Evolutionary conservation across 768 basidiomycete species (phyloP), one percentile per base, ranked within the genome.

Genomic region (Leccinum boreale): DNA sequence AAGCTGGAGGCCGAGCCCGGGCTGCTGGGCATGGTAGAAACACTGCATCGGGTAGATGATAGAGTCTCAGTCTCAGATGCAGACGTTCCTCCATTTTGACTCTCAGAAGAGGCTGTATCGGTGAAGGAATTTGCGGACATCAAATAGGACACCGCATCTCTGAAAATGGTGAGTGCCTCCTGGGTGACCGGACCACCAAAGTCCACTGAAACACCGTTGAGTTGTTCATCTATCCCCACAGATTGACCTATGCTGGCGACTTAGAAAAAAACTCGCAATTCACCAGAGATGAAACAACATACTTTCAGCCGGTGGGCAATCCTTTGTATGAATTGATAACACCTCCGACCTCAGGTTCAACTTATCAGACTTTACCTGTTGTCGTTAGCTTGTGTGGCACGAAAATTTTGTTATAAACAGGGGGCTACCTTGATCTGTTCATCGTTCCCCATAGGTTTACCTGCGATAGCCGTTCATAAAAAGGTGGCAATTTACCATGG

Each of bases 21-120:
- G n/a, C 59, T 60, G 26, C 33, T 46, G 6, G 59, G 59, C 17
- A 31, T 39, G 17, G 59, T 50, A 29, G 48, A 31, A 3, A 45
- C 4, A 6, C 52, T 45, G 19, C 46, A 45, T 29, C 33, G 39
- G 15, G 39, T 19, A 24, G 59, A 51, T 4, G 49, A 26, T 19
- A 4, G 46, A 1, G 1, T 24, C 9, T 47, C 26, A n/a, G 48
- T 8, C 4, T 17, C 42, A 8, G 10, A 21, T 10, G 2, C 8
- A 4, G 23, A 23, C 0, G 15, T 35, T 44, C 33, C n/a, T 49
- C 57, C 29, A 14, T 49, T 29, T 31, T 5, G 54, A 23, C 19
- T 23, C 19, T 31, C 23, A 11, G 48, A 42, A 5, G 53, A 21
- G 10, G 29, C 19, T 4, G 42, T 9, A 12, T 31, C 21, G 2